These are phyloP conservation scores for Penicillium polonicum DNA, from an alignment of 2,329 filamentous ascomycete species.

Conservation along the genomic window DNA sequence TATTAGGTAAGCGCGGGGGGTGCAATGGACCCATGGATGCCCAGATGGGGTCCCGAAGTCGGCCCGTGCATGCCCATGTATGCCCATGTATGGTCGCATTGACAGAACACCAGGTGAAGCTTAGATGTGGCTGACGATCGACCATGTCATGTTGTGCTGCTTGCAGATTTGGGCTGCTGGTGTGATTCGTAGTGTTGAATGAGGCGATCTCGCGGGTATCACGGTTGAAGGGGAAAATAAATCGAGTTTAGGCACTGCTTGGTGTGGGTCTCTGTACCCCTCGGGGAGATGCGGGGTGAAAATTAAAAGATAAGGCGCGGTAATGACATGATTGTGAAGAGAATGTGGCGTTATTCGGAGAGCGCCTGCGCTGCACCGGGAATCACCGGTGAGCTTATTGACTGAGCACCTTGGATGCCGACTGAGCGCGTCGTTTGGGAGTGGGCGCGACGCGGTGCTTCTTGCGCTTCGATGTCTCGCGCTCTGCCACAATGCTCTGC, in stretches of 20 bases:
- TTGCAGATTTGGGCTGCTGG: not conserved
- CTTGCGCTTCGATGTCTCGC: slow-evolving; percentile 29
- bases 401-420: slow-evolving; percentile 21
- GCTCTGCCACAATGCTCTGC: slow-evolving; percentile 23
- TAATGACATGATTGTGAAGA: slow-evolving; percentile 8
- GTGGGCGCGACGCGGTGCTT: slow-evolving; percentile 31
- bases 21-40: not conserved
- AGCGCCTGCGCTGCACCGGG: slow-evolving; percentile 24
- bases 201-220: slow-evolving; percentile 9
- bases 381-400: not conserved
- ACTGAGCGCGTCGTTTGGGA: slow-evolving; percentile 30
- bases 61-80: not conserved
- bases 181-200: not conserved
- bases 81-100: not conserved
- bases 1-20: slow-evolving; percentile 29
- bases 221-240: slow-evolving; percentile 3
- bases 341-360: slow-evolving; percentile 6
- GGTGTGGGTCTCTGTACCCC: not conserved
- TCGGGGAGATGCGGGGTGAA: slow-evolving; percentile 6
- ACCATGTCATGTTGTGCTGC: not conserved
- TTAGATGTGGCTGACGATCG: not conserved
- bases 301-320: slow-evolving; percentile 12
- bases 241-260: not conserved
- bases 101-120: not conserved
- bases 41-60: not conserved